Conservation (phyloP, 1,284 basidiomycete genomes). For the Rhodotorula sp. region DNA sequence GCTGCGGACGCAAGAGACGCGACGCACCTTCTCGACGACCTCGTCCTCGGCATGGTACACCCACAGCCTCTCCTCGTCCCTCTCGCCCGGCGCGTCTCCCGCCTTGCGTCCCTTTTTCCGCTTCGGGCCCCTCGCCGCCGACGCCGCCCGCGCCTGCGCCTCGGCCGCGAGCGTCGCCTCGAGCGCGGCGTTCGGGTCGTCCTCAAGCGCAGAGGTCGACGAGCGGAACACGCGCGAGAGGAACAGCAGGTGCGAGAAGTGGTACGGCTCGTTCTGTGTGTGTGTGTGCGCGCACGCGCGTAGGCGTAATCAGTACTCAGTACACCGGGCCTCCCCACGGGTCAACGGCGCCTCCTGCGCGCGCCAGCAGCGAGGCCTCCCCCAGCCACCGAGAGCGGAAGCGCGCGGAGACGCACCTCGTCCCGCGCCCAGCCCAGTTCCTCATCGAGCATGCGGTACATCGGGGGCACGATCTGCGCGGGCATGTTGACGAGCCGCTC, state of each 20-base stretch:
- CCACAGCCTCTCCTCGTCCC: conserved; percentile 53
- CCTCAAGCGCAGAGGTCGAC: conserved; percentile 29
- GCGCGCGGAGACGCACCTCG: conserved; percentile 56
- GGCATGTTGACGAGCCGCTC: conserved; percentile 92
- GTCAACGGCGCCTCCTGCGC: too few relatives aligned
- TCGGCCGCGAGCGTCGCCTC: conserved; percentile 25
- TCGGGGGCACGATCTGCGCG: conserved; percentile 80
- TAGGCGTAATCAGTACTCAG: too few relatives aligned
- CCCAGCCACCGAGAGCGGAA: neutral
- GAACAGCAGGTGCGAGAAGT: conserved; percentile 70
- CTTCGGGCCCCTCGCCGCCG: conserved; percentile 58
- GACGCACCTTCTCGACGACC: conserved; percentile 64
- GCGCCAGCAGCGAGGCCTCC: neutral
- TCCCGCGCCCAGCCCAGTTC: conserved; percentile 72
- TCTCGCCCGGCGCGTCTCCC: conserved; percentile 51
- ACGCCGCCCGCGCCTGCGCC: neutral
- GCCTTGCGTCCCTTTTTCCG: conserved; percentile 55
- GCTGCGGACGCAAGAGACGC: conserved; percentile 1
- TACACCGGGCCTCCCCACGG: too few relatives aligned
- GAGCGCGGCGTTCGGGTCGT: conserved; percentile 43
- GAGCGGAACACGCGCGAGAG: conserved; percentile 69
- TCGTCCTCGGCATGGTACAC: conserved; percentile 87
- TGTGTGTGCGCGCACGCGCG: neutral
- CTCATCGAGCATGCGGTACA: conserved; percentile 80
- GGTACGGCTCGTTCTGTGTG: conserved; percentile 65